Percentiles rank a stretch among this genome's conserved stretches.
phyloP scores from a whole-genome alignment of 2,329 filamentous ascomycete genomes.

The Alternaria solani region DNA sequence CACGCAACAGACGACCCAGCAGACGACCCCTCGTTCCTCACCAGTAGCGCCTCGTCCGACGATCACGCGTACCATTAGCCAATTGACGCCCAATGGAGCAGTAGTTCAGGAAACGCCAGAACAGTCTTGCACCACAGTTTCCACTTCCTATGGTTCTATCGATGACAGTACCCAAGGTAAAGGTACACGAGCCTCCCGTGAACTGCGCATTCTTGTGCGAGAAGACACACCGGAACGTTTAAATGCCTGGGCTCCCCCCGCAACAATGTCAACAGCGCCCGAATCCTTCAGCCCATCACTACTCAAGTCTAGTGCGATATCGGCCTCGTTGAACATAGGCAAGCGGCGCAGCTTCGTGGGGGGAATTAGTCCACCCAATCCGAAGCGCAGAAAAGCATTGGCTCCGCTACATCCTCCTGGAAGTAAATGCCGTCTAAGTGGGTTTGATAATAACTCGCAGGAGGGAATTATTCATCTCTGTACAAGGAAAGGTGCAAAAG shows the following conservation, averaged over 20 bases:
- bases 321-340: background rate
- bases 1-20: conserved; percentile 31
- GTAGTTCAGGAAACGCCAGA: conserved; percentile 1
- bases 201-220: conserved; percentile 28
- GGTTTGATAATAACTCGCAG: conserved; percentile 30
- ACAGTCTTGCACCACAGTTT: conserved; percentile 13
- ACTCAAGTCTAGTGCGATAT: background rate
- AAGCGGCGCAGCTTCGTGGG: conserved; percentile 17
- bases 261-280: background rate
- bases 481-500: conserved; percentile 24
- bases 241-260: background rate
- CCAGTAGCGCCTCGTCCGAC: conserved; percentile 13
- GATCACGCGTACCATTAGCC: background rate
- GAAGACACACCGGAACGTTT: conserved; percentile 30
- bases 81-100: background rate
- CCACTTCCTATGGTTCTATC: conserved; percentile 23
- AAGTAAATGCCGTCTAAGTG: conserved; percentile 21
- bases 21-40: conserved; percentile 24
- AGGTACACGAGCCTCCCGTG: conserved; percentile 27
- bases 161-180: conserved; percentile 32
- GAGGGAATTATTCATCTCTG: conserved; percentile 28
- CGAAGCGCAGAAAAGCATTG: conserved; percentile 27
- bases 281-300: too few relatives aligned
- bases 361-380: conserved; percentile 28
- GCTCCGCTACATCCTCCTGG: conserved; percentile 21